A percentile compares a stretch with the other conserved stretches of the same genome.
These are phyloP conservation scores for Fusarium nematophilum DNA, from an alignment of 2,329 filamentous ascomycete genomes.

Conservation along the genomic window DNA sequence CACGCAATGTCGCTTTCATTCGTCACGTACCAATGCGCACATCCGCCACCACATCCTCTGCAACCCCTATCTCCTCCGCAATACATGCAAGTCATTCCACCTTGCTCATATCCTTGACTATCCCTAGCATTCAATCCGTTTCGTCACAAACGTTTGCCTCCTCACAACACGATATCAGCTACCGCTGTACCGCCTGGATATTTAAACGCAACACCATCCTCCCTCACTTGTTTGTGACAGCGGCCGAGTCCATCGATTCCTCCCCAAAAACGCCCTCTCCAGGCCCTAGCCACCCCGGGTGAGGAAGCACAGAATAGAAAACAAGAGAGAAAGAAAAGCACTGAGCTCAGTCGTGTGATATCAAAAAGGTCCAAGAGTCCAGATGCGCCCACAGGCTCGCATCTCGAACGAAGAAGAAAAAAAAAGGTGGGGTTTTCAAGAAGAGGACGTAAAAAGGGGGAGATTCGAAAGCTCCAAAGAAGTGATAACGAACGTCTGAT, in stretches of 20 bases:
- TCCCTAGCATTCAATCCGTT: conserved; percentile 2
- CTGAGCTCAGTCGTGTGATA: conserved; percentile 41
- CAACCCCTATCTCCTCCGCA: conserved; percentile 9
- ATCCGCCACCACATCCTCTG: conserved; percentile 16
- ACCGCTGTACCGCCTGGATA: conserved; percentile 14
- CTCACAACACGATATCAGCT: conserved; percentile 6
- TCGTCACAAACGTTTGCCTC: conserved; percentile 11
- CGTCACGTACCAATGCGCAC: conserved; percentile 38
- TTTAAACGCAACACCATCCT: conserved; percentile 18
- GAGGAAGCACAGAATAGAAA: conserved; percentile 33
- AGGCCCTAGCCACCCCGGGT: conserved; percentile 29
- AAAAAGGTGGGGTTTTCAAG: conserved; percentile 18
- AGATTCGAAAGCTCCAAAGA: conserved; percentile 24
- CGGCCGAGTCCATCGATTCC: conserved; percentile 3
- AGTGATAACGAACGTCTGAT: conserved; percentile 40
- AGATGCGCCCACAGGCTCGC: conserved; percentile 21
- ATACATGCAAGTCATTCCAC: conserved; percentile 13
- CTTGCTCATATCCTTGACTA: not conserved
- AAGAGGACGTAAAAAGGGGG: conserved; percentile 23
- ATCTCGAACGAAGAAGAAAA: conserved; percentile 23
- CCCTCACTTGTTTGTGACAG: conserved; percentile 10
- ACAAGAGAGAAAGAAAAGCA: conserved; percentile 32
- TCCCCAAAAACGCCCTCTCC: conserved; percentile 29
- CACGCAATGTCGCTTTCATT: conserved; percentile 40
- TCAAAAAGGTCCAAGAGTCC: conserved; percentile 29